These are phyloP conservation scores for Taphrina deformans DNA, from an alignment of 1,139 yeast species.

Conservation along the genomic window DNA sequence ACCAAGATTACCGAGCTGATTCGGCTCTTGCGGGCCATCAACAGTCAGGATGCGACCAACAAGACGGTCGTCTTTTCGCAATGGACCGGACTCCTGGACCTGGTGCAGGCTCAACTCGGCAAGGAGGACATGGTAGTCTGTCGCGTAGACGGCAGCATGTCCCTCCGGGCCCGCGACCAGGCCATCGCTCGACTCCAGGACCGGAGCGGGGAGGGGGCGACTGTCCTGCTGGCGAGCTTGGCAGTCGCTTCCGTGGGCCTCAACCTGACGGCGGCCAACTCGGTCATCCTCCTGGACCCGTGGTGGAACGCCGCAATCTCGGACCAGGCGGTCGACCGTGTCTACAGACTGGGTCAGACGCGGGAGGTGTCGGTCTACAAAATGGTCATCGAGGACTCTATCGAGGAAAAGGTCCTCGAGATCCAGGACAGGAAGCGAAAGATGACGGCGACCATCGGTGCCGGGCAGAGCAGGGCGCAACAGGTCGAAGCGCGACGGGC, in stretches of 20 bases:
- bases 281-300: slow-evolving; percentile 59
- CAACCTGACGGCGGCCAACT: slow-evolving; percentile 58
- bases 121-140: slow-evolving; percentile 54
- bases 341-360: slow-evolving; percentile 61
- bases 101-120: slow-evolving; percentile 60
- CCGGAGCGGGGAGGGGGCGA: not conserved
- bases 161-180: slow-evolving; percentile 31
- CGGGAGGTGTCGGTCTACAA: slow-evolving; percentile 58
- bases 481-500: slow-evolving; percentile 10
- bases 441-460: slow-evolving; percentile 24
- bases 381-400: slow-evolving; percentile 51
- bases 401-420: slow-evolving; percentile 53
- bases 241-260: slow-evolving; percentile 62
- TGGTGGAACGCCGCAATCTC: slow-evolving; percentile 66
- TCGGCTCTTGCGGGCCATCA: slow-evolving; percentile 8
- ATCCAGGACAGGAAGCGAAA: slow-evolving; percentile 28
- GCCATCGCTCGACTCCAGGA: slow-evolving; percentile 28
- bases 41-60: slow-evolving; percentile 18
- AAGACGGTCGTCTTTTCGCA: slow-evolving; percentile 81
- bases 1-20: slow-evolving; percentile 18
- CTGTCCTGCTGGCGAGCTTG: slow-evolving; percentile 57
- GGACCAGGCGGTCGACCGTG: slow-evolving; percentile 64
- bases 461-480: slow-evolving; percentile 19
- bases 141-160: slow-evolving; percentile 44
- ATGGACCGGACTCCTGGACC: slow-evolving; percentile 73